These are phyloP conservation scores for Lablab purpureus DNA, from an alignment of 306 rosid genomes.

Conservation along the genomic window DNA sequence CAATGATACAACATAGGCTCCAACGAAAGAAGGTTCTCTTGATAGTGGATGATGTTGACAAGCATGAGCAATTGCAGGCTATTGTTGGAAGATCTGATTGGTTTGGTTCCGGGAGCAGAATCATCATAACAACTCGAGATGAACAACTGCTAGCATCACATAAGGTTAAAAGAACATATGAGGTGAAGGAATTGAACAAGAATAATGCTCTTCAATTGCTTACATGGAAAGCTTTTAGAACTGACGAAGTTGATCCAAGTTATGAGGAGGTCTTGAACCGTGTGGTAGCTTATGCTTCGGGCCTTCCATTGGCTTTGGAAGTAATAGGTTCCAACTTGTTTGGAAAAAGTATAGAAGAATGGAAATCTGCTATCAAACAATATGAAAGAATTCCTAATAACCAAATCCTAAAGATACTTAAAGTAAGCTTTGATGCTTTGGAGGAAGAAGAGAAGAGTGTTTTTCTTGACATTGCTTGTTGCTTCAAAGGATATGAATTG, in stretches of 20 bases:
- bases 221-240: constrained; percentile 5
- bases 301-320: constrained; percentile 26
- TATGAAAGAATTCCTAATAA: constrained; percentile 6
- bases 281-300: not conserved
- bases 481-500: constrained; percentile 2
- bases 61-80: not conserved
- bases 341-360: constrained; percentile 13
- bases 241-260: not conserved
- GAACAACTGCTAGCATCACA: not conserved
- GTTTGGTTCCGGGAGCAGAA: constrained; percentile 4
- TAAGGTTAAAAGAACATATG: not conserved
- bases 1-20: not conserved
- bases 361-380: not conserved
- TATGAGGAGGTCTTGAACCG: not conserved
- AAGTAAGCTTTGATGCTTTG: constrained; percentile 13
- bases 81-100: constrained; percentile 1
- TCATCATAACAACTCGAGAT: constrained; percentile 5
- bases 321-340: constrained; percentile 26
- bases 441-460: constrained; percentile 27
- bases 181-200: not conserved
- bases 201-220: not conserved
- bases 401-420: not conserved
- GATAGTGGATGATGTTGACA: constrained; percentile 8
- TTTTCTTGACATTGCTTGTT: constrained; percentile 24
- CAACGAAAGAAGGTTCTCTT: not conserved